Conservation (phyloP, 2,329 filamentous ascomycete species). For the Microsporum audouinii region DNA sequence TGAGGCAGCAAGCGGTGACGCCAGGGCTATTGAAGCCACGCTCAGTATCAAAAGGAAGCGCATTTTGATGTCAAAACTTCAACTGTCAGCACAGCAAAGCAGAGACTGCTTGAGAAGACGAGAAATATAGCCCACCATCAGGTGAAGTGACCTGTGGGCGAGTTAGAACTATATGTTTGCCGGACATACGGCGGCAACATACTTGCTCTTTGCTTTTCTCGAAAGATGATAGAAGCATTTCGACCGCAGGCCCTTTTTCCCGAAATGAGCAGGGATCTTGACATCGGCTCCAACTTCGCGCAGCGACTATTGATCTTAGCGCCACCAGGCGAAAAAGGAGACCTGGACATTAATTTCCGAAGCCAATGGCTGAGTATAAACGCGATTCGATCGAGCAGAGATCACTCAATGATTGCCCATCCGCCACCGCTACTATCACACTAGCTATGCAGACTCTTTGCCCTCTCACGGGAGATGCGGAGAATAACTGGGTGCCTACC, state of each 20-base stretch:
- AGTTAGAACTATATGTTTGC: not conserved
- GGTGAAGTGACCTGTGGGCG: not conserved
- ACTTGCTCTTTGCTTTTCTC: not conserved
- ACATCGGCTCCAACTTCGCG: not conserved
- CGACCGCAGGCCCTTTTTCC: not conserved
- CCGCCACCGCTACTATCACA: not conserved
- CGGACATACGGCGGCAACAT: not conserved
- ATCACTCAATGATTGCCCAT: not conserved
- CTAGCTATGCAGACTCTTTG: not conserved
- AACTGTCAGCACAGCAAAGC: not conserved
- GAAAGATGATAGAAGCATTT: not conserved
- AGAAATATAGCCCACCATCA: not conserved
- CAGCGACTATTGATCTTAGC: not conserved
- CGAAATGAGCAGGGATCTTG: not conserved
- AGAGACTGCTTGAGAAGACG: not conserved
- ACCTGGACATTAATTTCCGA: not conserved
- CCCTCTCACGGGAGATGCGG: not conserved
- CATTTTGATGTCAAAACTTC: not conserved
- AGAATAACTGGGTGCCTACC: not conserved
- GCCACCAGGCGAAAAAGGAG: not conserved
- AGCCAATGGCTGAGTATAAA: not conserved
- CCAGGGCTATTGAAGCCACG: not conserved
- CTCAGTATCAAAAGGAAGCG: not conserved
- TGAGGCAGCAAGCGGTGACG: not conserved
- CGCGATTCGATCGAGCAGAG: not conserved